These are phyloP conservation scores for Metschnikowia continentalis DNA, from an alignment of 805 yeast species.

Conservation along the genomic window DNA sequence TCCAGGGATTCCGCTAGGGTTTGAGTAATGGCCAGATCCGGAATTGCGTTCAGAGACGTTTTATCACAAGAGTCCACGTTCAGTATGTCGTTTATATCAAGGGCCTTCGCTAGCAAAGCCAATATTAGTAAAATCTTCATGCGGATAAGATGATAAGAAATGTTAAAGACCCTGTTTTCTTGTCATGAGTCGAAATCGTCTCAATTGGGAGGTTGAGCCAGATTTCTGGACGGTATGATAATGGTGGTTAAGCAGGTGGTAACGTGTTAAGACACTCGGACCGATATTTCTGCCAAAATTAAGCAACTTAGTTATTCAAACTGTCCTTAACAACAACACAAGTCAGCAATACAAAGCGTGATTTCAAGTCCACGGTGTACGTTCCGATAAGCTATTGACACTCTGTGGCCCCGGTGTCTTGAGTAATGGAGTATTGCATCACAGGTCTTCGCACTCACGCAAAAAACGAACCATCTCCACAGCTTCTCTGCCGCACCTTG, in stretches of 20 bases:
- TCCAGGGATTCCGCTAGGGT: neutral
- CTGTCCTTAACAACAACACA: neutral
- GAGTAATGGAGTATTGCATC: neutral
- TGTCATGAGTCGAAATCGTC: no score
- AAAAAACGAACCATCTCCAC: neutral
- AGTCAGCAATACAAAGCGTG: neutral
- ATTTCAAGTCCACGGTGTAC: neutral
- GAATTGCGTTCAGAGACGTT: neutral
- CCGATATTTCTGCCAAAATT: neutral
- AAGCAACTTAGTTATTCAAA: neutral
- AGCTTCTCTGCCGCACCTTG: neutral
- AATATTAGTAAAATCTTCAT: neutral
- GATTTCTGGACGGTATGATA: no score
- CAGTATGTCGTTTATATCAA: neutral
- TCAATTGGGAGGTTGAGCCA: no score
- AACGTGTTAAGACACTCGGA: neutral
- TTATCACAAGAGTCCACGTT: neutral
- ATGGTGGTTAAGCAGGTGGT: neutral
- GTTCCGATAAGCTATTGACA: neutral
- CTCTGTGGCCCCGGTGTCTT: neutral
- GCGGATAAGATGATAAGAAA: neutral
- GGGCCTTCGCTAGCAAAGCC: neutral
- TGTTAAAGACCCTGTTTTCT: no score
- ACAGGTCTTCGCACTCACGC: slow-evolving; percentile 3
- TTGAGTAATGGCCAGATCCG: neutral